Conservation (phyloP, 2,329 filamentous ascomycete genomes). For the Venturia pyrina region DNA sequence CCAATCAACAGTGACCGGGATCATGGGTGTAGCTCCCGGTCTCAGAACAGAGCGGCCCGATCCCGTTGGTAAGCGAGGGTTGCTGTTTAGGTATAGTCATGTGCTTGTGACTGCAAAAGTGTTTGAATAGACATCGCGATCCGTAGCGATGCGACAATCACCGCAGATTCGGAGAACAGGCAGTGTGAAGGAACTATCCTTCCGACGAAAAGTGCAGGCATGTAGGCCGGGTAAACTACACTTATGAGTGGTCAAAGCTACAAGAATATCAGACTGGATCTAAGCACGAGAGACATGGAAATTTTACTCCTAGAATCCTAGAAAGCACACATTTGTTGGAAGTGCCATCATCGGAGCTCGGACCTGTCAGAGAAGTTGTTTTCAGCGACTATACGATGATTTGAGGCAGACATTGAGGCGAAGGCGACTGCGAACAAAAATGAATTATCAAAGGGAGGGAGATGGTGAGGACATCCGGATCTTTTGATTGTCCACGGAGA, state of each 20-base stretch:
- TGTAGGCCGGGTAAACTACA: not conserved
- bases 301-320: too few species aligned
- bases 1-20: not conserved
- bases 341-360: not conserved
- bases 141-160: too few species aligned
- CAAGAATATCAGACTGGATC: not conserved
- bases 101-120: not conserved
- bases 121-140: not conserved
- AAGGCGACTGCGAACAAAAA: not conserved
- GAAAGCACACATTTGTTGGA: not conserved
- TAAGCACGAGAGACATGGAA: not conserved
- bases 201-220: not conserved
- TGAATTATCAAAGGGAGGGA: not conserved
- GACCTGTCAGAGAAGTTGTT: not conserved
- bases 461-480: not conserved
- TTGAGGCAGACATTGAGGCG: not conserved
- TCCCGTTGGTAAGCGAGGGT: not conserved
- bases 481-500: not conserved
- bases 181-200: not conserved
- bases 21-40: not conserved
- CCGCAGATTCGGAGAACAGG: not conserved
- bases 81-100: not conserved
- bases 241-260: not conserved
- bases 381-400: not conserved
- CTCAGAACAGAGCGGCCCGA: not conserved